Evolutionary conservation across 768 basidiomycete species (phyloP).

Genomic region (Leccinum disarticulatum): DNA sequence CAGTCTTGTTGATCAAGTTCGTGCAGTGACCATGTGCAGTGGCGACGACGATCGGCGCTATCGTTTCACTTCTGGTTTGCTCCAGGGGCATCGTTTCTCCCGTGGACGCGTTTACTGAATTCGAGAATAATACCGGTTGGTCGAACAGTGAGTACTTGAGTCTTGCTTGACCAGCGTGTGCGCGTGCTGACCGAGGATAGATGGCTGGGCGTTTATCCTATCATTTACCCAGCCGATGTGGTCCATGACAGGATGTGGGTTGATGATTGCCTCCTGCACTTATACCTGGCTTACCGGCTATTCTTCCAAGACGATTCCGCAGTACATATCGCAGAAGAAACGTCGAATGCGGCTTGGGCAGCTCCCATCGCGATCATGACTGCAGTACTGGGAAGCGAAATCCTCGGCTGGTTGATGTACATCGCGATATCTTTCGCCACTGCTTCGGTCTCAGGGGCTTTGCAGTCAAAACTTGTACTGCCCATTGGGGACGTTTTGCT

Average conservation of each 20-base stretch:
- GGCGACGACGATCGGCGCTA: constrained; percentile 13
- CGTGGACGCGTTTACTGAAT: constrained; percentile 22
- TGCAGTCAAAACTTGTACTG: constrained; percentile 34
- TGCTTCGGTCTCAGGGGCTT: constrained; percentile 34
- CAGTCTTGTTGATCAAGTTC: background rate
- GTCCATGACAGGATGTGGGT: constrained; percentile 25
- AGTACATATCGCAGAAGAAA: constrained; percentile 49
- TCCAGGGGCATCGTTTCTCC: constrained; percentile 18
- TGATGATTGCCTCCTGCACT: background rate
- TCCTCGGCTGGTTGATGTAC: constrained; percentile 43
- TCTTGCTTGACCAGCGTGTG: background rate
- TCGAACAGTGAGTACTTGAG: constrained; percentile 8
- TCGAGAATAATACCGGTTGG: constrained; percentile 31
- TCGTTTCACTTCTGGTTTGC: constrained; percentile 10
- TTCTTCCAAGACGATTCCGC: constrained; percentile 43
- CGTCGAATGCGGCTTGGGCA: constrained; percentile 39
- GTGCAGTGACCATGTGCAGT: constrained; percentile 8
- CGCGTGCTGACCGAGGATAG: constrained; percentile 4
- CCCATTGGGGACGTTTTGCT: constrained; percentile 44
- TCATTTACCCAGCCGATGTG: constrained; percentile 31
- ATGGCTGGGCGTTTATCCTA: constrained; percentile 26
- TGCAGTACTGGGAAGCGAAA: constrained; percentile 38
- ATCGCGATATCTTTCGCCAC: constrained; percentile 47
- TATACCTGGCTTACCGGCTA: background rate
- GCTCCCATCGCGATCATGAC: constrained; percentile 48